These are phyloP conservation scores for Syzygium aqueum DNA, from an alignment of 345 rosid species.

Conservation along the genomic window DNA sequence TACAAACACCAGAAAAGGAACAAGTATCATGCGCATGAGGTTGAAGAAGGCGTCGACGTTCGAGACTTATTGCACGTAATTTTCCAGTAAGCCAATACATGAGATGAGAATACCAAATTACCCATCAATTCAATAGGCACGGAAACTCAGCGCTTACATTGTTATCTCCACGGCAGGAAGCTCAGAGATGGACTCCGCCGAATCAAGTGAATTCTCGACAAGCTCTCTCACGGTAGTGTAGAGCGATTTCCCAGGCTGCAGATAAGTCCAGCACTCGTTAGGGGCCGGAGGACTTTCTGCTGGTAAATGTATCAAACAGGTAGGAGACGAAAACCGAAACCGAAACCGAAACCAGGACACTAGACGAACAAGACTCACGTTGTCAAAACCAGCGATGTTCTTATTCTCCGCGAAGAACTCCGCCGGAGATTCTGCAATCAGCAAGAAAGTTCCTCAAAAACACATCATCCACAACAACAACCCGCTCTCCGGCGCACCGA, in stretches of 20 bases:
- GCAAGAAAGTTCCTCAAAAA: not conserved
- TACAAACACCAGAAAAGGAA: not conserved
- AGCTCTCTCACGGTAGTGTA: constrained; percentile 93
- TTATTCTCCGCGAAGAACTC: constrained; percentile 98
- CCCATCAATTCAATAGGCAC: not conserved
- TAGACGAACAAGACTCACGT: constrained; percentile 33
- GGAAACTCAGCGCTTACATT: constrained; percentile 33
- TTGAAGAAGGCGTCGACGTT: accelerated
- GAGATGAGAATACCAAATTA: not conserved
- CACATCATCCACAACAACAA: not conserved
- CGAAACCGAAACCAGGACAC: not conserved
- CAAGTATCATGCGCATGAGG: not conserved
- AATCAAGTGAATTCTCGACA: constrained; percentile 92
- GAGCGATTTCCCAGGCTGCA: constrained; percentile 85
- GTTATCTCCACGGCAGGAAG: constrained; percentile 83
- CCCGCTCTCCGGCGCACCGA: not conserved
- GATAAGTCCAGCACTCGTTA: not conserved
- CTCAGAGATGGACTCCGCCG: constrained; percentile 86
- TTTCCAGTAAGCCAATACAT: not conserved
- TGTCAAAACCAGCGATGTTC: constrained; percentile 98
- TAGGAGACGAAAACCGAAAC: not conserved
- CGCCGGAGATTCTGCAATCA: constrained; percentile 83
- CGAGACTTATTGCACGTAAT: not conserved
- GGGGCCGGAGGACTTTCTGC: not conserved
- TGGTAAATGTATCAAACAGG: not conserved